phyloP scores from a whole-genome alignment of 1,284 basidiomycete species.

The Trametes sp. region DNA sequence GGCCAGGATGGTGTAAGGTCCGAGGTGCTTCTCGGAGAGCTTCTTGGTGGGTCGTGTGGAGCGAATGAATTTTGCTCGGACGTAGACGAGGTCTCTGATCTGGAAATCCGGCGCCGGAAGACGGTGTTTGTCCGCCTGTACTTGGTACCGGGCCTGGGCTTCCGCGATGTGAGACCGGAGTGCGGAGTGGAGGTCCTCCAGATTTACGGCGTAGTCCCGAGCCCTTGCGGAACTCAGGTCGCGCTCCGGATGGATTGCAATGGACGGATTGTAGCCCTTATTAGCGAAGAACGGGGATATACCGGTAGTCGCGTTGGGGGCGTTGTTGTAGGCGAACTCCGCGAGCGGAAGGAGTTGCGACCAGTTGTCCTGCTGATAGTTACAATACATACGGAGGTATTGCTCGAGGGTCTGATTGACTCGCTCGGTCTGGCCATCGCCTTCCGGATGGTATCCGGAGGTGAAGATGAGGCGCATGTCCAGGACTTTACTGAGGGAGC shows the following conservation, averaged over 20 bases:
- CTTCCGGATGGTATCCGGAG: conserved; percentile 22
- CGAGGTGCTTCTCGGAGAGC: conserved; percentile 6
- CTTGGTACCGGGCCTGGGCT: conserved; percentile 6
- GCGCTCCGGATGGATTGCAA: background rate
- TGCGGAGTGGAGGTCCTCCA: conserved; percentile 10
- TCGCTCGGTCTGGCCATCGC: conserved; percentile 44
- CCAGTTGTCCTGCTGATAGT: conserved; percentile 50
- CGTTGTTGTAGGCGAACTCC: conserved; percentile 26
- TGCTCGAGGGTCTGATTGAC: conserved; percentile 47
- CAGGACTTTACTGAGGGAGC: conserved; percentile 26
- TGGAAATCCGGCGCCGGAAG: conserved; percentile 6
- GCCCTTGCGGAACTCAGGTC: conserved; percentile 4
- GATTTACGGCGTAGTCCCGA: background rate
- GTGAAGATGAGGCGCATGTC: conserved; percentile 18
- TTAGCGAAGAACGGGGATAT: conserved; percentile 15
- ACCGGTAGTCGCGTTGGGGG: conserved; percentile 6
- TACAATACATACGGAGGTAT: conserved; percentile 40
- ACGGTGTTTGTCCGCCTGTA: conserved; percentile 11
- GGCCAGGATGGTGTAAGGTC: background rate
- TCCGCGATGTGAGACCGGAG: conserved; percentile 5
- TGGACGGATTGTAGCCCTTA: conserved; percentile 11
- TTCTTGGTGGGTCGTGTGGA: conserved; percentile 12
- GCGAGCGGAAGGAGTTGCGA: conserved; percentile 18
- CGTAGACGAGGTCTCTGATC: conserved; percentile 4
- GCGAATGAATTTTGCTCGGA: conserved; percentile 1